Base-by-base conservation (phyloP, 78 protist genomes). In the Dictyostelium firmibasis region DNA sequence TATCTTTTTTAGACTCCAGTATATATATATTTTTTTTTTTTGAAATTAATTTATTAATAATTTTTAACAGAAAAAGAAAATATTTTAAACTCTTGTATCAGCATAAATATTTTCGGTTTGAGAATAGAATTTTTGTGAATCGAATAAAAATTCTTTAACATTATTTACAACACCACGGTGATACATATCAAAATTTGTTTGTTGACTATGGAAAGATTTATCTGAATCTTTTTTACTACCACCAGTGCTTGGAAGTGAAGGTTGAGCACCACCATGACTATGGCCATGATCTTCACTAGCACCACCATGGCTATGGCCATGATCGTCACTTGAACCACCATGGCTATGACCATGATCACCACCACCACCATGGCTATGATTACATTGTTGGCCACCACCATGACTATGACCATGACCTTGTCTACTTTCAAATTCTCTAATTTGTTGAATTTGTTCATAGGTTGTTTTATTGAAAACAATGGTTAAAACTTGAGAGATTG, bases 391-490 rank as follows among this genome's bases (percentile, higher is more conserved):
- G 81, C 38, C 36, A 64, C 82, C 27, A 62, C 29, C 38, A 70
- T 20, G 75, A 25, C 81, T 41, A 50, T 70, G 83, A 27, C 75
- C 31, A 33, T 85, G 70, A 18, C 35, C 43, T 31, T 84, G 91
- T 31, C 29, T 14, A 25, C 29, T 50, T 36, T 33, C 57, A 23
- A 84, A 38, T 23, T 85, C 84, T 50, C 92, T 41, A 85, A 41
- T 77, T 33, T 85, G 81, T 35, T 29, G 41, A 44, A 85, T 85
- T 75, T 85, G 92, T 74, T 85, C 92, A 29, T 85, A 85, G 13
- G 92, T 85, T 25, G 92, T 85, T 78, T 74, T 85, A 57, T 85
- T 85, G 83, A 85, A 50, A 8, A 85, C 53, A 77, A 85, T 85
- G 10, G 92, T 31, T 14, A 85, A 14, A 20, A 85, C n/a, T 50